A percentile compares a stretch with the other conserved stretches of the same genome.
phyloP scores from a whole-genome alignment of 2,329 filamentous ascomycete species.

The Aulographum hederae region DNA sequence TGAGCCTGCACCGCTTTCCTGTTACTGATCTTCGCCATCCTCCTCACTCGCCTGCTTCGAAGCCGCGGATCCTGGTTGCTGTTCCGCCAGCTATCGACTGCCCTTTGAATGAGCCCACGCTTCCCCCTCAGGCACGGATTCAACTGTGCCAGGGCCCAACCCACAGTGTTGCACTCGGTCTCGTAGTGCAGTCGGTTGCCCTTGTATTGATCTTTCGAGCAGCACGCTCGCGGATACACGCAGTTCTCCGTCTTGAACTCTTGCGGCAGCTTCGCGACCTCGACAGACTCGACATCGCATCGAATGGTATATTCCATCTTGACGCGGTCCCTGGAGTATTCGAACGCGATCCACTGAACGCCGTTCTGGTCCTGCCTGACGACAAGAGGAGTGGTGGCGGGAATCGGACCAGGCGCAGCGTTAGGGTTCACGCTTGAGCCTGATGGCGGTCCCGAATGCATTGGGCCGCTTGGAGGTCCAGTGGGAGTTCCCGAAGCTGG shows the following conservation, averaged over 20 bases:
- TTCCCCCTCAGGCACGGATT: conserved; percentile 86
- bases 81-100: conserved; percentile 97
- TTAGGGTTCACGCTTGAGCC: conserved; percentile 56
- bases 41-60: conserved; percentile 75
- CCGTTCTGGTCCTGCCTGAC: conserved; percentile 91
- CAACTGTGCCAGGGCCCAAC: conserved; percentile 90
- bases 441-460: conserved; percentile 19
- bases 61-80: conserved; percentile 92
- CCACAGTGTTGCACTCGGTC: conserved; percentile 97
- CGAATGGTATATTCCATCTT: conserved; percentile 99
- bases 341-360: conserved; percentile 97
- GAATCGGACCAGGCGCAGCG: conserved; percentile 87
- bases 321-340: conserved; percentile 89
- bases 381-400: conserved; percentile 85
- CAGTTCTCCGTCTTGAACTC: conserved; percentile 98
- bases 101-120: conserved; percentile 85
- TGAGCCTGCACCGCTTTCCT: conserved; percentile 53
- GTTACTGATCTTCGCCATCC: conserved; percentile 91
- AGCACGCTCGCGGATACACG: conserved; percentile 90
- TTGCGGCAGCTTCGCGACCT: conserved; percentile 62
- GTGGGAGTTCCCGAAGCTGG: conserved; percentile 20
- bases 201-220: conserved; percentile 86
- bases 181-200: conserved; percentile 93
- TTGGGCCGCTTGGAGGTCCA: conserved; percentile 20
- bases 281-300: conserved; percentile 92